phyloP scores from a whole-genome alignment of 148 eudicot species.

The Linanthus parryae region DNA sequence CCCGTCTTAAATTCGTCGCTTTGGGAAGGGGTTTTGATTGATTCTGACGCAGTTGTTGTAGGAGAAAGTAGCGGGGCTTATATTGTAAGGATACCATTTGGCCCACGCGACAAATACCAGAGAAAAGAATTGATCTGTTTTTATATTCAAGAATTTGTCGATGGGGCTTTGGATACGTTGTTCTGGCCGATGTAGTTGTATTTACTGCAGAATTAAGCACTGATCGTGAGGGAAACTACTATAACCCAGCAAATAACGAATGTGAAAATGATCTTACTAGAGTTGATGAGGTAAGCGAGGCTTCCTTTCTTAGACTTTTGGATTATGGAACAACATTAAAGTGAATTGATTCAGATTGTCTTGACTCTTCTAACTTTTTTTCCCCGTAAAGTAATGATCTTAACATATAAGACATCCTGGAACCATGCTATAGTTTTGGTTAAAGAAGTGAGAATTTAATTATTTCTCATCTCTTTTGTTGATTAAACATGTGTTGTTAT shows the following conservation, averaged over 20 bases:
- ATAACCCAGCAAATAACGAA: conserved; percentile 30
- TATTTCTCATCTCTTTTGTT: too few species aligned
- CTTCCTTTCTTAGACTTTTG: too few species aligned
- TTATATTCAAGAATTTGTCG: conserved; percentile 60
- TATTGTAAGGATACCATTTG: conserved; percentile 58
- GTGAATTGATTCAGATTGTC: too few species aligned
- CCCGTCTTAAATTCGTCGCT: too few species aligned
- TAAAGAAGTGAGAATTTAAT: too few species aligned
- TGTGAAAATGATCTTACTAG: conserved; percentile 42
- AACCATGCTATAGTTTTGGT: conserved; percentile 95
- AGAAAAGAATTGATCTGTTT: conserved; percentile 57
- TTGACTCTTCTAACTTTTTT: too few species aligned
- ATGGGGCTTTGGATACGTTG: conserved; percentile 71
- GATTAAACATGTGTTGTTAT: too few species aligned
- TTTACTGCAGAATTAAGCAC: conserved; percentile 39
- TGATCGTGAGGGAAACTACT: conserved; percentile 60
- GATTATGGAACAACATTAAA: too few species aligned
- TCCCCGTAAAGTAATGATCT: conserved; percentile 46
- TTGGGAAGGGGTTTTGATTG: too few species aligned
- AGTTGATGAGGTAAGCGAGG: conserved; percentile 70
- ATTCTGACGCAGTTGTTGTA: conserved; percentile 32
- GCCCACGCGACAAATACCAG: conserved; percentile 57
- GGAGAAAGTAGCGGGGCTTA: conserved; percentile 75
- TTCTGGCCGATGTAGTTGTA: background rate
- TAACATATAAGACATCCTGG: conserved; percentile 78